These are phyloP conservation scores for Abelmoschus esculentus DNA, from an alignment of 345 rosid genomes.

Conservation along the genomic window DNA sequence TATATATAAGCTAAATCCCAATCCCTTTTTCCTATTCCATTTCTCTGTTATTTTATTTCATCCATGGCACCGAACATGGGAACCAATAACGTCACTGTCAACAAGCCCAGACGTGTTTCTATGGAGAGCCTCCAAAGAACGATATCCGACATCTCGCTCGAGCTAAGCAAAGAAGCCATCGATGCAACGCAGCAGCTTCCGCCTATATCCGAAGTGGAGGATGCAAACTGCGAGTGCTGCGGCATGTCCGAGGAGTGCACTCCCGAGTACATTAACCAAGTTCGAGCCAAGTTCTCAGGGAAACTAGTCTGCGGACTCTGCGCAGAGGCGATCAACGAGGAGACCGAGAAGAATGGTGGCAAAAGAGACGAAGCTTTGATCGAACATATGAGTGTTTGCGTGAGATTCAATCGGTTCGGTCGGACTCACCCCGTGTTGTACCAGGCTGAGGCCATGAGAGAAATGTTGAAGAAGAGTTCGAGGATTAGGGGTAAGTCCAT, in stretches of 20 bases:
- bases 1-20: slow-evolving; percentile 10
- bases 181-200: slow-evolving; percentile 16
- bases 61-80: slow-evolving; percentile 38
- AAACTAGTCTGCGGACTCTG: slow-evolving; percentile 74
- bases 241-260: slow-evolving; percentile 92
- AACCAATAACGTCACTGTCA: neutral
- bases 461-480: slow-evolving; percentile 52
- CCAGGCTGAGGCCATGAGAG: slow-evolving; percentile 84
- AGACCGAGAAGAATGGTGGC: slow-evolving; percentile 52
- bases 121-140: slow-evolving; percentile 53
- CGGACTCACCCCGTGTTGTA: slow-evolving; percentile 66
- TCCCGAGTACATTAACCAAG: slow-evolving; percentile 44
- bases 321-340: slow-evolving; percentile 61
- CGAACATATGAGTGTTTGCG: slow-evolving; percentile 59
- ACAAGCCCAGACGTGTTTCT: slow-evolving; percentile 20
- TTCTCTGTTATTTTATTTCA: neutral
- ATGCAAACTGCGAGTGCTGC: slow-evolving; percentile 86
- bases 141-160: slow-evolving; percentile 54
- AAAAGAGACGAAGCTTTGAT: slow-evolving; percentile 55
- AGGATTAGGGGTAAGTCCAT: slow-evolving; percentile 28
- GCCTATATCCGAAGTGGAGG: slow-evolving; percentile 56
- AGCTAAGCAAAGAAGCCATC: slow-evolving; percentile 39
- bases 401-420: slow-evolving; percentile 57
- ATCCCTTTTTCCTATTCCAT: neutral
- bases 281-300: slow-evolving; percentile 53